Conservation (phyloP, 2,329 filamentous ascomycete genomes). For the Aspergillus sergii region DNA sequence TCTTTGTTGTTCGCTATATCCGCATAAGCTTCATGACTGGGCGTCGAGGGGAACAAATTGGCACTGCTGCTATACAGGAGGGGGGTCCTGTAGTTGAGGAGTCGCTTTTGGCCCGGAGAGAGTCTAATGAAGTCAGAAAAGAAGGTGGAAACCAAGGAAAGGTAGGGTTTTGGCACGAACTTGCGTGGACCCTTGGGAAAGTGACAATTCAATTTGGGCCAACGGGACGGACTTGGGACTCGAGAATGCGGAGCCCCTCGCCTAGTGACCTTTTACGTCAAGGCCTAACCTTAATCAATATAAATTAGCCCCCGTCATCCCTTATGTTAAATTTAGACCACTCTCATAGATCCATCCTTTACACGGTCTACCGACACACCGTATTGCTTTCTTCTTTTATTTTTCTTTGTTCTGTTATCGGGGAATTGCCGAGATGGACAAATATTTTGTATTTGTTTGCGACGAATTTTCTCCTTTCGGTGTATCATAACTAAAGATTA, state of each 20-base stretch:
- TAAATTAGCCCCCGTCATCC: slow-evolving; percentile 8
- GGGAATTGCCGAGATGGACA: background rate
- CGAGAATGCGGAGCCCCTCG: slow-evolving; percentile 28
- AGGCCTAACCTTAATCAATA: background rate
- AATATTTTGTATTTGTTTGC: background rate
- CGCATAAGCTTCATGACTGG: slow-evolving; percentile 37
- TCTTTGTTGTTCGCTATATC: slow-evolving; percentile 34
- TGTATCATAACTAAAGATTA: background rate
- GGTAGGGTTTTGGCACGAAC: background rate
- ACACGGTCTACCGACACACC: too few relatives aligned
- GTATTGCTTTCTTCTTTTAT: too few relatives aligned
- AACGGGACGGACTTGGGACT: slow-evolving; percentile 20
- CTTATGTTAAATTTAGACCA: background rate
- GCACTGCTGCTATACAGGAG: slow-evolving; percentile 8
- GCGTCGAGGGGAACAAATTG: slow-evolving; percentile 8
- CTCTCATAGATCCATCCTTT: background rate
- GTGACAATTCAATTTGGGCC: slow-evolving; percentile 12
- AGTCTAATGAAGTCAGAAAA: background rate
- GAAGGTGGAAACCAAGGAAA: background rate
- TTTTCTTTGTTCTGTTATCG: background rate
- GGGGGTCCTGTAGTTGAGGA: background rate
- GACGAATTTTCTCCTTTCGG: background rate
- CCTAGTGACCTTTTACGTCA: slow-evolving; percentile 5
- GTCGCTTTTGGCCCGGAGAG: background rate
- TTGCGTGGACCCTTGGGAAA: background rate